Percentiles rank a stretch among this genome's conserved stretches.
Conservation (phyloP, 768 basidiomycete species). For the Cubamyces lactineus region DNA sequence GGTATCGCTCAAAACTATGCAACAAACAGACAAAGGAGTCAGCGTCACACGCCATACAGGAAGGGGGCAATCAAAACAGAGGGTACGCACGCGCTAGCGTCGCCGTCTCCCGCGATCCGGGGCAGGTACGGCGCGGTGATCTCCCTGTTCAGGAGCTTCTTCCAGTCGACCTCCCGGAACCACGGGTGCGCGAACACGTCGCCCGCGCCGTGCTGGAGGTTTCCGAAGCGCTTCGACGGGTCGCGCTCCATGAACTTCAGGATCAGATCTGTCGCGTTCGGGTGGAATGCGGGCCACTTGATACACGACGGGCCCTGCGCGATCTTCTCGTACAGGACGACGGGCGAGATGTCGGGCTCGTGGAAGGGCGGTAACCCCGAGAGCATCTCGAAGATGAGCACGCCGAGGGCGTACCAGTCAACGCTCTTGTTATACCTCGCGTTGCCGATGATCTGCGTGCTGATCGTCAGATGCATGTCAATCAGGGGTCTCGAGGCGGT, state of each 20-base stretch:
- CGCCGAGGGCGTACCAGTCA: conserved; percentile 98
- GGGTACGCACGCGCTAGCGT: conserved; percentile 84
- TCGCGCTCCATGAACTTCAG: conserved; percentile 89
- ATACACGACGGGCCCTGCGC: conserved; percentile 72
- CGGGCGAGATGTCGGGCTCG: conserved; percentile 80
- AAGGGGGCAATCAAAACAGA: not conserved
- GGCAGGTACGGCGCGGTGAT: conserved; percentile 97
- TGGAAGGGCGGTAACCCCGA: conserved; percentile 96
- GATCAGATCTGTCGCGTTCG: conserved; percentile 85
- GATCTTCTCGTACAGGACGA: conserved; percentile 92
- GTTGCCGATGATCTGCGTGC: conserved; percentile 68
- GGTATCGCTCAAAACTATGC: conserved; percentile 73
- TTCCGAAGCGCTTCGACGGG: conserved; percentile 87
- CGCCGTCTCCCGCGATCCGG: conserved; percentile 88
- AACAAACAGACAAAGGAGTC: not conserved
- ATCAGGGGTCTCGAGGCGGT: not conserved
- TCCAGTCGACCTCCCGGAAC: conserved; percentile 96
- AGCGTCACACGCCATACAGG: not conserved
- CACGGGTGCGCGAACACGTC: conserved; percentile 94
- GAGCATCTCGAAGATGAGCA: conserved; percentile 97
- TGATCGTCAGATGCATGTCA: not conserved
- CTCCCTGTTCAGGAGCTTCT: conserved; percentile 74
- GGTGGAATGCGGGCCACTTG: conserved; percentile 80
- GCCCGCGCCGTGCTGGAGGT: conserved; percentile 82
- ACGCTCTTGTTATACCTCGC: conserved; percentile 94